Conservation (phyloP, 768 basidiomycete genomes). For the Termitomyces sp. region DNA sequence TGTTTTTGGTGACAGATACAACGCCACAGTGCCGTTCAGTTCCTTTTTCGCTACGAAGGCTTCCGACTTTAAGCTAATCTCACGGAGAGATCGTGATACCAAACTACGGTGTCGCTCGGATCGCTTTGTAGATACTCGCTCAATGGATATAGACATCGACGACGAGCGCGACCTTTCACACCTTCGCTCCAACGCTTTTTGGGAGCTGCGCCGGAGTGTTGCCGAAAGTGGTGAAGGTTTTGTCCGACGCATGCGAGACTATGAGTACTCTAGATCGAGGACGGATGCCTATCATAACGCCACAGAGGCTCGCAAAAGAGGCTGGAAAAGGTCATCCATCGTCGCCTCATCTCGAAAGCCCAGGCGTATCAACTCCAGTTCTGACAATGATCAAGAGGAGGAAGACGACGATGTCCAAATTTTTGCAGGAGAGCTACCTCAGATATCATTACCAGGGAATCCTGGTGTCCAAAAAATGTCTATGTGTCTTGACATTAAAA, state of each 20-base stretch:
- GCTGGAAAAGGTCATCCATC: constrained; percentile 32
- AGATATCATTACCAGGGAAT: constrained; percentile 13
- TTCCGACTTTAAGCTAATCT: constrained; percentile 41
- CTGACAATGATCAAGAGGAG: constrained; percentile 25
- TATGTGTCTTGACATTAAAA: constrained; percentile 39
- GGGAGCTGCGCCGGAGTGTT: constrained; percentile 58
- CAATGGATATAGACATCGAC: constrained; percentile 12
- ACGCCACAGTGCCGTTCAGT: constrained; percentile 11
- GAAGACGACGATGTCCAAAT: constrained; percentile 60
- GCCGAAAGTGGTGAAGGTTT: constrained; percentile 62
- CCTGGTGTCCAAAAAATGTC: constrained; percentile 31
- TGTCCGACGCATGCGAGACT: constrained; percentile 68
- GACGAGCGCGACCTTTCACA: constrained; percentile 24
- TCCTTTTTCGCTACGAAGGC: constrained; percentile 41
- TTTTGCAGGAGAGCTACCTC: constrained; percentile 33
- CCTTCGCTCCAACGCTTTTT: constrained; percentile 58
- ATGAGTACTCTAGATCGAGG: constrained; percentile 48
- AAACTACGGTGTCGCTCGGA: constrained; percentile 16
- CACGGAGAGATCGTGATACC: constrained; percentile 16
- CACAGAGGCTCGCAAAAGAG: constrained; percentile 34
- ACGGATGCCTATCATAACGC: constrained; percentile 30
- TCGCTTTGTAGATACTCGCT: constrained; percentile 4
- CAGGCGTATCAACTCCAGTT: constrained; percentile 14
- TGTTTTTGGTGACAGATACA: constrained; percentile 4
- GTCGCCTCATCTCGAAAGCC: constrained; percentile 13